Base-by-base conservation (phyloP, 805 yeast genomes). In the Candida nonsorbophila region DNA sequence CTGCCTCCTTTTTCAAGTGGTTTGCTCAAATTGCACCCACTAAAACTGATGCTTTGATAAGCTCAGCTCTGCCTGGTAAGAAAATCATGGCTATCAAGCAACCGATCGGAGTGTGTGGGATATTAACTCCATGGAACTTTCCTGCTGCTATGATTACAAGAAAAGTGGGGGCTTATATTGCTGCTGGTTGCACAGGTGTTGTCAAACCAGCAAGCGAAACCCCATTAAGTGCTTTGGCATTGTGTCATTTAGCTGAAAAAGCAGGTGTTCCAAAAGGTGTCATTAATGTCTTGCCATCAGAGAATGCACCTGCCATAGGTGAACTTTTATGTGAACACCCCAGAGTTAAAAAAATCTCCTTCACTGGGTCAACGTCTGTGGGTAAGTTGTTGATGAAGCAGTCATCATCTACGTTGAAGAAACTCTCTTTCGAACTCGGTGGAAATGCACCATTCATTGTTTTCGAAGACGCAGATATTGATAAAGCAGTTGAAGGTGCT, bases 1-100 rank as follows among this genome's bases (percentile, higher is more conserved):
- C 82, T 7, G 80, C 85, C 1, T 72, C 84, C 5, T 87, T 82
- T 55, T 82, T 84, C 52, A 87, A 85, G 49, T 88, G 97, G 96
- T 88, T 77, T 49, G 68, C 94, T 18, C 92, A 82, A 52, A 84
- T 77, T 42, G 90, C 90, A 6, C 83, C 86, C 22, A 69, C 86
- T 42, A 53, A 72, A 16, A 60, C 74, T 30, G 92, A 90, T n/a
- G 79, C 77, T 38, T 58, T 69, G 11, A 74, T 82, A 31, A 69
- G 72, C n/a, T 72, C 85, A 3, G 61, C 70, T 29, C 62, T 58
- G 36, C 51, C 70, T 1, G 41, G 58, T 15, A 64, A 58, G 44
- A 65, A 79, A 36, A 75, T 82, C 36, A 42, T 78, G 31, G 64
- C 85, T 4, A 41, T 75, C 36, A 72, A 75, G 42, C 86, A 81